Percentiles rank a stretch among this genome's conserved stretches.
Conservation (phyloP, 2,329 filamentous ascomycete genomes). For the Microascus cirrosus region DNA sequence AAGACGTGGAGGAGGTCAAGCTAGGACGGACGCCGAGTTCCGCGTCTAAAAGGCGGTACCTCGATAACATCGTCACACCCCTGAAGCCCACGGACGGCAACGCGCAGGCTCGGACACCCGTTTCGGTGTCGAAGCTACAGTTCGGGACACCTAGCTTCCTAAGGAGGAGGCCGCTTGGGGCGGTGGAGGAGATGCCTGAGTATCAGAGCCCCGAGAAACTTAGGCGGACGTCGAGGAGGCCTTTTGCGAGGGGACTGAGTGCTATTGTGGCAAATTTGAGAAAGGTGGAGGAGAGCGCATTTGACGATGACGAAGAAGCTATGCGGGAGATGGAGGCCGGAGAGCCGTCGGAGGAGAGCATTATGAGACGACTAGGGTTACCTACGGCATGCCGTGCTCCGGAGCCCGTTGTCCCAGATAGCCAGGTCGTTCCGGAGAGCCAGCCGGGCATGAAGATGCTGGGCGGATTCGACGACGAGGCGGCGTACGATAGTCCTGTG, state of each 20-base stretch:
- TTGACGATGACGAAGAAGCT: slow-evolving; percentile 65
- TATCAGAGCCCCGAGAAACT: slow-evolving; percentile 25
- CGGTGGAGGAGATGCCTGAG: slow-evolving; percentile 44
- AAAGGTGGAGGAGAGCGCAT: slow-evolving; percentile 55
- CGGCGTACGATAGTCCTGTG: slow-evolving; percentile 39
- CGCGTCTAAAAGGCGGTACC: slow-evolving; percentile 46
- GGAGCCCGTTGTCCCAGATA: background rate
- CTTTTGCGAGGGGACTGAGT: slow-evolving; percentile 59
- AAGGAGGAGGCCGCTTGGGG: slow-evolving; percentile 27
- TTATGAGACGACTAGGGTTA: background rate
- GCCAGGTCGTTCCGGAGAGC: slow-evolving; percentile 28
- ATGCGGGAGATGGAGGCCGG: slow-evolving; percentile 41
- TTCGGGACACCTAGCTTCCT: slow-evolving; percentile 66
- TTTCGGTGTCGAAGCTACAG: slow-evolving; percentile 40
- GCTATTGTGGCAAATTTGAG: slow-evolving; percentile 61
- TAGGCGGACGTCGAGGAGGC: slow-evolving; percentile 43
- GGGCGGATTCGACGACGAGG: slow-evolving; percentile 55
- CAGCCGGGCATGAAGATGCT: slow-evolving; percentile 32
- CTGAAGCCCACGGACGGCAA: slow-evolving; percentile 35
- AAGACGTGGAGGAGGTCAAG: slow-evolving; percentile 14
- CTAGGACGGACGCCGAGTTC: slow-evolving; percentile 40
- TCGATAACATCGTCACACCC: slow-evolving; percentile 57
- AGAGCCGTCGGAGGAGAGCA: background rate
- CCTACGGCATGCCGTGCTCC: too few relatives aligned
- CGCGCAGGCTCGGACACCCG: slow-evolving; percentile 29